Evolutionary conservation across 1,284 basidiomycete genomes (phyloP).

Genomic region (Termitomyces sp.): DNA sequence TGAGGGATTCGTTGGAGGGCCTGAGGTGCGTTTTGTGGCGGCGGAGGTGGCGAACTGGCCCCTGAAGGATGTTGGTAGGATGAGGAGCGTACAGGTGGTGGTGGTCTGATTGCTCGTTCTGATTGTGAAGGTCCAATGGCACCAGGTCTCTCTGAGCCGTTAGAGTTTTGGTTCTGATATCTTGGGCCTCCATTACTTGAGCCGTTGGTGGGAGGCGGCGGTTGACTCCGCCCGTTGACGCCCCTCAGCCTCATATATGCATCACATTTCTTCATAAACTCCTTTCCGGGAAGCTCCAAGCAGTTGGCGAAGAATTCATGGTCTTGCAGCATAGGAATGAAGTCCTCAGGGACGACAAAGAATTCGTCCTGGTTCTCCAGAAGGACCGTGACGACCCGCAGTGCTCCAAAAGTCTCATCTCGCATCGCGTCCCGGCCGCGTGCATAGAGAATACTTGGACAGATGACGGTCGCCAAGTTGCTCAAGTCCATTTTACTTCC

Average conservation of each 20-base stretch:
- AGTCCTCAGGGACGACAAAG: conserved; percentile 84
- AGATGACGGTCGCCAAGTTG: conserved; percentile 97
- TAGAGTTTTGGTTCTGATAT: conserved; percentile 28
- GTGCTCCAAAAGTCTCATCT: conserved; percentile 92
- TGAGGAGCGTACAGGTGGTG: conserved; percentile 24
- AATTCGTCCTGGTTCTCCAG: conserved; percentile 95
- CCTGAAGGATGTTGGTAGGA: conserved; percentile 21
- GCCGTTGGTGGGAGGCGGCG: conserved; percentile 30
- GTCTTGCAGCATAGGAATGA: conserved; percentile 76
- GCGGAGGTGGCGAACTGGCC: conserved; percentile 25
- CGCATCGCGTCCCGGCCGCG: conserved; percentile 83
- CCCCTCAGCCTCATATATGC: conserved; percentile 57
- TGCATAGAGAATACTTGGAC: conserved; percentile 90
- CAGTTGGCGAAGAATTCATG: conserved; percentile 82
- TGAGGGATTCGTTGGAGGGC: conserved; percentile 35
- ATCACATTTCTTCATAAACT: conserved; percentile 87
- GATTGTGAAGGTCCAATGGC: not conserved
- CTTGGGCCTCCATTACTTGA: conserved; percentile 27
- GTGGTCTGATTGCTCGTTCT: conserved; percentile 18
- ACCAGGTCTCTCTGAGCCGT: conserved; percentile 32
- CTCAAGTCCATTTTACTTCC: conserved; percentile 98
- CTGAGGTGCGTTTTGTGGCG: conserved; percentile 27
- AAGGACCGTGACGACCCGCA: conserved; percentile 78
- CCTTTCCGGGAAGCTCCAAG: conserved; percentile 81
- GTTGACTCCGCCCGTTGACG: conserved; percentile 32